These are phyloP conservation scores for Kodamaea leandrae DNA, from an alignment of 805 yeast genomes.

Conservation along the genomic window DNA sequence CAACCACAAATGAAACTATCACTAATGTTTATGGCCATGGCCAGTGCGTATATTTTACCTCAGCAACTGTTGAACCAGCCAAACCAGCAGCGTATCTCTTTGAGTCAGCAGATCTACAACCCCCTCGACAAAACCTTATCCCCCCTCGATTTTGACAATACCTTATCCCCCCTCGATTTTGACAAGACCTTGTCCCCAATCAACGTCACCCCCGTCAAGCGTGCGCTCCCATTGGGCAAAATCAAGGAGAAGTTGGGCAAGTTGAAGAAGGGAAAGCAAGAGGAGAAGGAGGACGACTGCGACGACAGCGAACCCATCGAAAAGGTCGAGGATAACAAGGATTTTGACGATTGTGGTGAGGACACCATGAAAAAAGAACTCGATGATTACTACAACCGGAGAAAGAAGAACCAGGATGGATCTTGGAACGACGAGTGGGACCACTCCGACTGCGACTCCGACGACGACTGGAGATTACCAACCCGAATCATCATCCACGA, in stretches of 20 bases:
- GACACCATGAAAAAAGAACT: neutral
- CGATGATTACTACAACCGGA: neutral
- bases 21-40: no score
- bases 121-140: no score
- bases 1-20: no score
- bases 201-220: slow-evolving; percentile 9
- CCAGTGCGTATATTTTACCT: no score
- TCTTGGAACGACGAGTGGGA: neutral
- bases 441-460: neutral
- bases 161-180: neutral
- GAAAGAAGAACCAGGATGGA: neutral
- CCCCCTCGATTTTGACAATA: no score
- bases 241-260: slow-evolving; percentile 5
- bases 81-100: no score
- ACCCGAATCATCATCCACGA: slow-evolving; percentile 9
- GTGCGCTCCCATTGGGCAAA: slow-evolving; percentile 3
- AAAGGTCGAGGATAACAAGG: neutral
- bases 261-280: slow-evolving; percentile 1
- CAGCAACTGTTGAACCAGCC: no score
- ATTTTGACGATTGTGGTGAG: neutral
- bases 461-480: slow-evolving; percentile 6
- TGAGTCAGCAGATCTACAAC: no score
- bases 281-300: neutral
- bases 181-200: slow-evolving; percentile 1
- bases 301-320: no score